Base-by-base conservation (phyloP, 345 rosid genomes). In the Eucalyptus tenuipes region DNA sequence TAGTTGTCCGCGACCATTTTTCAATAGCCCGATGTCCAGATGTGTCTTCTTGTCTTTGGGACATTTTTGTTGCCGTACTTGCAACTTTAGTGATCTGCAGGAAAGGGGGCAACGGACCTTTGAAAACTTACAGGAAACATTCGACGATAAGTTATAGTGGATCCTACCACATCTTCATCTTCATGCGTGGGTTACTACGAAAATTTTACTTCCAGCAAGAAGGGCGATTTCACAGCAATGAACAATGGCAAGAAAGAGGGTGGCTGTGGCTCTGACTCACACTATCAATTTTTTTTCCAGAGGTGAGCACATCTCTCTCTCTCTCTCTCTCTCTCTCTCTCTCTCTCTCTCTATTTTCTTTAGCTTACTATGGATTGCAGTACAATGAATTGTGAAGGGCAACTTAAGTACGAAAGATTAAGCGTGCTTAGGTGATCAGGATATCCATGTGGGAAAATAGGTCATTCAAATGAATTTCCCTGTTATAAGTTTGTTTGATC, bases 141-240 rank as follows among this genome's bases (percentile, higher is more conserved):
- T 55, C 13, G 29, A 55, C 29, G 13, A 55, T 55, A 55, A 22
- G 61, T 55, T 55, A 22, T 10, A 24, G 29, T 57, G 68, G 68
- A 59, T 25, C 31, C 31, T 9, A 59, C 33, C n/a, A 12, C 66
- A 27, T 59, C 31, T 59, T 27, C 66, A 59, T 59, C 68, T 47
- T 95, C 94, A 88, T 93, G 94, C 44, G 52, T 94, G 42, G 98
- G 99, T 94, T 96, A 95, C 90, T 91, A 92, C 13, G 50, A 47
- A 9, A 47, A 7, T 25, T 4, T 33, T 53, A 85, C 53, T 45
- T 29, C 86, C 55, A 44, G 48, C 50, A 1, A 79, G 48, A 47
- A 84, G n/a, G 16, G 50, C 22, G 49, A 40, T 40, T 84, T 45
- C 29, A 13, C 68, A 27, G 33, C n/a, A 59, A 59, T 59, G 33